Evolutionary conservation across 2,329 filamentous ascomycete species (phyloP), one percentile per base, ranked within the genome.

Genomic region (Kalaharituber pfeilii): DNA sequence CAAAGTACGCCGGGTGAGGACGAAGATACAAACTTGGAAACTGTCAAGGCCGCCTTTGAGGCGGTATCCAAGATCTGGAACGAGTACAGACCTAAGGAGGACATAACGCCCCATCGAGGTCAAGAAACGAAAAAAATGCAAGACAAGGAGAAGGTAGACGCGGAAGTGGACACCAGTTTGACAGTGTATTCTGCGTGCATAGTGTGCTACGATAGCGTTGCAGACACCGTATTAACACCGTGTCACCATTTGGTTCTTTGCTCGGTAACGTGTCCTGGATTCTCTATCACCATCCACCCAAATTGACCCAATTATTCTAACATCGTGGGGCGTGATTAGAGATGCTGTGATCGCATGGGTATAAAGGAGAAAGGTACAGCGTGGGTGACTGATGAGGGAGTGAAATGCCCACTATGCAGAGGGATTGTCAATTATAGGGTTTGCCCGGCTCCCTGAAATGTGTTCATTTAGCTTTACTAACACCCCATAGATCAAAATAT

Each of bases 231-330:
- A 5, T 33, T 57, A 15, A 8, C 55, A 47, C 56, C 56, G 28
- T 57, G 56, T 53, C 52, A 56, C 26, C 56, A 57, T 53, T 24
- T 57, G 8, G 53, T 57, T 29, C 50, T 57, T 33, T 57, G 56
- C 30, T 50, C 29, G 30, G 56, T 57, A n/a, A 45, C 49, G n/a
- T n/a, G n/a, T n/a, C n/a, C n/a, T n/a, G n/a, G n/a, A n/a, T n/a
- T n/a, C n/a, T n/a, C n/a, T n/a, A n/a, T n/a, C n/a, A n/a, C n/a
- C n/a, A n/a, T n/a, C n/a, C n/a, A n/a, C n/a, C n/a, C n/a, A n/a
- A n/a, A n/a, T n/a, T n/a, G n/a, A n/a, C n/a, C n/a, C n/a, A n/a
- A n/a, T n/a, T n/a, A n/a, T n/a, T n/a, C n/a, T n/a, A n/a, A n/a
- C n/a, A n/a, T 3, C 30, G n/a, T n/a, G n/a, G n/a, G n/a, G n/a